Base-by-base conservation (phyloP, 345 rosid genomes). In the Anastatica hierochuntica region DNA sequence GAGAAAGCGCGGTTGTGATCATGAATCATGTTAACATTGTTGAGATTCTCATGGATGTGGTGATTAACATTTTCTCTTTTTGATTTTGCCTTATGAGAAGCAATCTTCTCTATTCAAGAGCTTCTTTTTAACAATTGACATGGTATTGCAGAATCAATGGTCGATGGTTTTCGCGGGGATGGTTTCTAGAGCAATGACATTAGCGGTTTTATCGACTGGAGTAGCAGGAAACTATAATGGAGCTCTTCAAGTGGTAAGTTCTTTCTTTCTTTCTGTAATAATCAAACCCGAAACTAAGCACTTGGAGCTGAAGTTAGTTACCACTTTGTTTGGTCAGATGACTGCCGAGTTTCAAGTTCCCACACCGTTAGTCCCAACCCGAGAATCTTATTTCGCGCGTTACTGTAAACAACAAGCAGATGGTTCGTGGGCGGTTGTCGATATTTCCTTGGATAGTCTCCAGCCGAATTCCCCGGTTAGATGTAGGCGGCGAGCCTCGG, bases 391-490 rank as follows among this genome's bases (percentile, higher is more conserved):
- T 84, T 88, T 62, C 24, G 80, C 71, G 7, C 79, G 99, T 43
- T 85, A 85, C 43, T 85, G 88, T 39, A 94, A 85, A 52, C 83
- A 85, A 24, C 88, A 80, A 19, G 72, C 61, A 5, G 95, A 88
- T 2, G 85, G 85, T 30, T 55, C 79, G 0, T 94, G 99, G 99
- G 92, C 85, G 2, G 95, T 94, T 45, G 99, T 85, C 15, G 99
- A 94, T 62, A 81, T 83, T 62, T 94, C 99, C 9, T 65, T 94
- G 68, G 95, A 94, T 73, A 68, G 72, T 42, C 21, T 85, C 31
- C 66, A 79, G 19, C 83, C 88, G 2, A 76, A 74, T n/a, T n/a
- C 53, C 67, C 79, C 0, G 47, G 64, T 60, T 0, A 72, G 82
- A 42, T 80, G 92, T 64, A 65, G 90, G 7, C 72, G 84, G 61